Conservation (phyloP, 31 red algal genomes). For the Endocladia muricata region DNA sequence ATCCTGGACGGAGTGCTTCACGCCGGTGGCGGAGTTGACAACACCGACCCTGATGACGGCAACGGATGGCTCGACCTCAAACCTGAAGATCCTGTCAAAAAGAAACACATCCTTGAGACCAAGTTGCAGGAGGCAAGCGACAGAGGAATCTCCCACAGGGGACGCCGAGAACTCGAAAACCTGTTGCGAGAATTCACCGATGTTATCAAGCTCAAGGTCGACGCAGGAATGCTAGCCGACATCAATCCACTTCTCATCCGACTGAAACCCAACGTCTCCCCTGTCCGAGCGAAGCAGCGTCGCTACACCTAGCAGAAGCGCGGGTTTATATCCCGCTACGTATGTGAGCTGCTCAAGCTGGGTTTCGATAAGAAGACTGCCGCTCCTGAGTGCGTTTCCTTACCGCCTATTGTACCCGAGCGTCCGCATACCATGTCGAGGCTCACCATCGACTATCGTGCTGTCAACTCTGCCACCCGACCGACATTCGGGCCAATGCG, state of each 20-base stretch:
- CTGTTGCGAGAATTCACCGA: neutral
- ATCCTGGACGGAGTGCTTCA: constrained; percentile 24
- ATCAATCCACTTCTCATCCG: neutral
- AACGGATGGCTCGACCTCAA: neutral
- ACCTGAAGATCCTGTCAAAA: constrained; percentile 11
- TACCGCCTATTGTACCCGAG: constrained; percentile 10
- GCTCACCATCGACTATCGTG: constrained; percentile 8
- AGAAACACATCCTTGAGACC: neutral
- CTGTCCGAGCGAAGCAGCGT: neutral
- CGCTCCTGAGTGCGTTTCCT: constrained; percentile 9
- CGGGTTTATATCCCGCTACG: constrained; percentile 10
- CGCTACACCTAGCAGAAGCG: constrained; percentile 2
- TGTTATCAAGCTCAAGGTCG: neutral
- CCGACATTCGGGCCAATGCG: constrained; percentile 11
- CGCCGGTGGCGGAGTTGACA: neutral
- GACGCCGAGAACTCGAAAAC: neutral
- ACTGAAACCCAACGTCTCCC: neutral
- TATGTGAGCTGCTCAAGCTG: constrained; percentile 3
- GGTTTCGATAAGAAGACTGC: constrained; percentile 4
- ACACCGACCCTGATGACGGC: constrained; percentile 18
- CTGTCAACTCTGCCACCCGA: neutral
- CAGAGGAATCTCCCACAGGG: neutral
- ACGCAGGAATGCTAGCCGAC: neutral
- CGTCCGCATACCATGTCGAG: constrained; percentile 6
- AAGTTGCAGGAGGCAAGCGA: neutral